These are phyloP conservation scores for Apiotrichum laibachii DNA, from an alignment of 1,284 basidiomycete species.

Conservation along the genomic window DNA sequence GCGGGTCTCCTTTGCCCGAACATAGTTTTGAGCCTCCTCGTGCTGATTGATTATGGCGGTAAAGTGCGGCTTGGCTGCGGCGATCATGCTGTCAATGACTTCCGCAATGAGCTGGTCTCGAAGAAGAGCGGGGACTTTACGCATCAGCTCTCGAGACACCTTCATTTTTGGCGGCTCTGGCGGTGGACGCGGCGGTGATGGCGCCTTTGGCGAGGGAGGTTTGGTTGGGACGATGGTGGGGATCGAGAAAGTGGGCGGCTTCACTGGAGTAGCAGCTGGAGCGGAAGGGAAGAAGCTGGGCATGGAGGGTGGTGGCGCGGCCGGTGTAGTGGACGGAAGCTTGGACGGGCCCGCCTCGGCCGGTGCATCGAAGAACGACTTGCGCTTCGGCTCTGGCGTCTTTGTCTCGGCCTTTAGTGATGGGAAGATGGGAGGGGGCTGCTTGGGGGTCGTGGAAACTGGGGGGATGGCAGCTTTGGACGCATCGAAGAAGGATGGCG, in stretches of 20 bases:
- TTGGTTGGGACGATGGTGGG: neutral
- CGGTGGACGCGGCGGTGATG: constrained; percentile 7
- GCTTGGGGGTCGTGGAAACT: neutral
- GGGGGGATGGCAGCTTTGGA: neutral
- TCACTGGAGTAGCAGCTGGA: neutral
- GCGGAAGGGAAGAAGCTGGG: constrained; percentile 23
- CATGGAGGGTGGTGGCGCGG: constrained; percentile 1
- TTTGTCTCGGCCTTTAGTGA: neutral
- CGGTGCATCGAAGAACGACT: neutral
- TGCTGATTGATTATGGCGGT: constrained; percentile 25
- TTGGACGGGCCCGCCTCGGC: neutral
- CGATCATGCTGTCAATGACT: constrained; percentile 25
- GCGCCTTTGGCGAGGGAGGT: constrained; percentile 2
- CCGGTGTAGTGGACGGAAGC: neutral
- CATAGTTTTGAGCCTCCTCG: constrained; percentile 23
- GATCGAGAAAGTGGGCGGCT: neutral
- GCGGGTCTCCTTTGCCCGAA: constrained; percentile 16
- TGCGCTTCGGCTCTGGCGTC: neutral
- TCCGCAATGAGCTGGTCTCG: constrained; percentile 28
- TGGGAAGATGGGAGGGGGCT: neutral
- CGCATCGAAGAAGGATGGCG: neutral
- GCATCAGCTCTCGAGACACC: constrained; percentile 8
- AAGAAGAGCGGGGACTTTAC: constrained; percentile 17
- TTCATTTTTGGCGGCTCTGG: constrained; percentile 13
- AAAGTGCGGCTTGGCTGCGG: constrained; percentile 18